These are phyloP conservation scores for Trametes gibbosa DNA, from an alignment of 768 basidiomycete genomes.

Conservation along the genomic window DNA sequence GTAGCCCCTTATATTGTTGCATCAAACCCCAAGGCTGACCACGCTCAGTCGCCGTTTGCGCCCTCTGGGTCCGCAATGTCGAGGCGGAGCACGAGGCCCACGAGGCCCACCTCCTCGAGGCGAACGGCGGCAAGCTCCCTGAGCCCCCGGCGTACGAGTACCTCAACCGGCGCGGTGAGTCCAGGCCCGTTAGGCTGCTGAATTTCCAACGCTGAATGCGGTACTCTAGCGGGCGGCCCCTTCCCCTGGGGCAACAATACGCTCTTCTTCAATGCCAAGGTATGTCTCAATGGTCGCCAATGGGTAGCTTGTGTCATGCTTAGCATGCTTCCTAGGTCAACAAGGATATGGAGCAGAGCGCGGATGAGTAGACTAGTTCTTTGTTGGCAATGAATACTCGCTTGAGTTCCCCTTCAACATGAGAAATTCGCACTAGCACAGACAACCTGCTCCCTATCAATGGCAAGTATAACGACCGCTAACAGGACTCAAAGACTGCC, in stretches of 20 bases:
- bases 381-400: conserved; percentile 3
- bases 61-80: conserved; percentile 48
- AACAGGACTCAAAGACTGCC: no score
- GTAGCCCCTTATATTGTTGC: conserved; percentile 30
- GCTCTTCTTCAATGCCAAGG: conserved; percentile 78
- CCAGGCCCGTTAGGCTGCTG: neutral
- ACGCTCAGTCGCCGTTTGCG: conserved; percentile 25
- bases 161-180: conserved; percentile 59
- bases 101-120: conserved; percentile 62
- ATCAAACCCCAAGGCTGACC: neutral
- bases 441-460: no score
- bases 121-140: conserved; percentile 72
- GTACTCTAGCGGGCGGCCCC: conserved; percentile 46
- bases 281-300: conserved; percentile 31
- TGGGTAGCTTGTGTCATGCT: neutral
- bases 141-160: conserved; percentile 71
- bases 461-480: no score
- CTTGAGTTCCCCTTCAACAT: neutral
- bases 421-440: no score
- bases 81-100: conserved; percentile 70
- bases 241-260: conserved; percentile 86
- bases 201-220: neutral
- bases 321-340: conserved; percentile 44
- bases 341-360: conserved; percentile 53
- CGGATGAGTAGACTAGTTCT: conserved; percentile 22